Evolutionary conservation across 2,329 filamentous ascomycete genomes (phyloP).

Genomic region (Podosphaera xanthii): DNA sequence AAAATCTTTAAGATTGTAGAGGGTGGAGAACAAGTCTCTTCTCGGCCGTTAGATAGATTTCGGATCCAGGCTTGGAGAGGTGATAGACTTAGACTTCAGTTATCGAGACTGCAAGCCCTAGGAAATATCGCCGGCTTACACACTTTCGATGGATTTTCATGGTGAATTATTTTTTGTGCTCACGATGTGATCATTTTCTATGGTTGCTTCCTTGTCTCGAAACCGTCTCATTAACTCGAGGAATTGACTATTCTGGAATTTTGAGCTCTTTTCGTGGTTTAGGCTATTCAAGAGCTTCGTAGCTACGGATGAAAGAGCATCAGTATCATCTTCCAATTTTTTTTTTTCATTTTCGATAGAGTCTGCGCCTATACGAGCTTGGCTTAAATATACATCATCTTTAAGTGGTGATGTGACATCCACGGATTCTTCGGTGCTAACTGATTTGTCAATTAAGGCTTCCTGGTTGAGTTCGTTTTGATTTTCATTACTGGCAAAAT

Average conservation of each 20-base stretch:
- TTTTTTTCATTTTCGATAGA: conserved; percentile 14
- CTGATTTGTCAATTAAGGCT: conserved; percentile 10
- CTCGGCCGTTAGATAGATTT: no score
- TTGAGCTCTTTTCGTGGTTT: conserved; percentile 41
- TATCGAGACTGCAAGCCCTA: no score
- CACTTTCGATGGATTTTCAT: not conserved
- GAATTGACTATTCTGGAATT: conserved; percentile 62
- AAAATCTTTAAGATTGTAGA: no score
- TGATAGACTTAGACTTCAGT: no score
- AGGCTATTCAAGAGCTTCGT: conserved; percentile 47
- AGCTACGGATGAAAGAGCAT: conserved; percentile 51
- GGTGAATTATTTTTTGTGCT: conserved; percentile 1
- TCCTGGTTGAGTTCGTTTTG: conserved; percentile 7
- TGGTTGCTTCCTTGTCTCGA: conserved; percentile 45
- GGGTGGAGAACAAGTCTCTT: no score
- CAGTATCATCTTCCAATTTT: conserved; percentile 17
- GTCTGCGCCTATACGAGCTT: conserved; percentile 16
- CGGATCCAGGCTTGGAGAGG: no score
- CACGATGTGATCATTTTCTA: conserved; percentile 42
- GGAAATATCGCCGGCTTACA: no score
- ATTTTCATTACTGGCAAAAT: not conserved
- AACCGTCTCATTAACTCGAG: conserved; percentile 55
- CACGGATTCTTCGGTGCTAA: no score
- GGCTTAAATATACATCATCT: not conserved
- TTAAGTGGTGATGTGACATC: not conserved